These are phyloP conservation scores for Trametes sanguinea DNA, from an alignment of 768 basidiomycete species.

Conservation along the genomic window DNA sequence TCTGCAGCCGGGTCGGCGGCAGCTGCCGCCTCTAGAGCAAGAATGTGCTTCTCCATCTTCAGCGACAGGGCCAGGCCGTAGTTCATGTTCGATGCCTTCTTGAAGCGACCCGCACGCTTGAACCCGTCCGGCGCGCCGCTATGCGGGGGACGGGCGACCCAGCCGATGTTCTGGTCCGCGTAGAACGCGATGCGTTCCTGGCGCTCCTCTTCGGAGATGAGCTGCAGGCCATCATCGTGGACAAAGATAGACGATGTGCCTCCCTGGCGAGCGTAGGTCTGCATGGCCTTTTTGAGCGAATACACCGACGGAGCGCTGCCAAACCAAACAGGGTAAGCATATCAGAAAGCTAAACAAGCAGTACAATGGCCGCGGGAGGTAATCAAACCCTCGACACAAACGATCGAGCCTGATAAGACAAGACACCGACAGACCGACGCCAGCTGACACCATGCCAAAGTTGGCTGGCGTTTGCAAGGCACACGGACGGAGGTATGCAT, in stretches of 20 bases:
- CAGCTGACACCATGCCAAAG: not conserved
- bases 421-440: not conserved
- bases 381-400: not conserved
- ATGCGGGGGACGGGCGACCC: conserved; percentile 81
- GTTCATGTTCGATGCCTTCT: conserved; percentile 94
- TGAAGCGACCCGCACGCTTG: conserved; percentile 86
- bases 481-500: not conserved
- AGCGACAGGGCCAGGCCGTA: conserved; percentile 73
- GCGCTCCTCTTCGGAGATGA: conserved; percentile 61
- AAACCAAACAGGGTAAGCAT: conserved; percentile 11
- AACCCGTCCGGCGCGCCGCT: conserved; percentile 61
- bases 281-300: conserved; percentile 83
- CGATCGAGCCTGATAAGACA: not conserved
- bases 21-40: conserved; percentile 45
- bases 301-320: conserved; percentile 69
- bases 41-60: conserved; percentile 54
- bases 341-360: not conserved
- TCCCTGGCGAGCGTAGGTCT: conserved; percentile 90
- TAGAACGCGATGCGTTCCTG: conserved; percentile 74
- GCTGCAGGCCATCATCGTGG: conserved; percentile 83
- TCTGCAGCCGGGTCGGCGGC: conserved; percentile 44
- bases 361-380: not conserved
- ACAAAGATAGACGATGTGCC: conserved; percentile 79
- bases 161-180: conserved; percentile 74
- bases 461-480: not conserved